A percentile compares a stretch with the other conserved stretches of the same genome.
These are phyloP conservation scores for Geranium incanum DNA, from an alignment of 441 rosid genomes.

Conservation along the genomic window DNA sequence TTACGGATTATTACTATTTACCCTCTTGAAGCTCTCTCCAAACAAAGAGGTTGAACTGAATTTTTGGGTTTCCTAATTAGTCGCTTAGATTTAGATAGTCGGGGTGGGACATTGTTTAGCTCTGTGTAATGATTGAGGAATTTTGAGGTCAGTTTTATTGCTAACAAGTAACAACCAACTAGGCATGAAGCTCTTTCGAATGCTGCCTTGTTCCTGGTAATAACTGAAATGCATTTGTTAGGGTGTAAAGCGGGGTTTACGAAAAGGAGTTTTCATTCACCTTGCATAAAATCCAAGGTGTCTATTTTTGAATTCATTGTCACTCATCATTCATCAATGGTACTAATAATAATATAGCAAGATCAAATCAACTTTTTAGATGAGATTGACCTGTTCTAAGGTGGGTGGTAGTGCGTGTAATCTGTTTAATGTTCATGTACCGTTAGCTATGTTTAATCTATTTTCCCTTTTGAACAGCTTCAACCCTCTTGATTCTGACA, in stretches of 20 bases:
- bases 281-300: background rate
- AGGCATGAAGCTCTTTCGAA: background rate
- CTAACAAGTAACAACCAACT: background rate
- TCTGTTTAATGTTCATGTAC: background rate
- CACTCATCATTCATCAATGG: background rate
- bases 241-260: background rate
- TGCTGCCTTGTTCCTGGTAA: background rate
- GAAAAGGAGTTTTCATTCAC: background rate
- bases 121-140: background rate
- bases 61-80: background rate
- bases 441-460: background rate
- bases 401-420: background rate
- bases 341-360: background rate
- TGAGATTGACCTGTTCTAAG: background rate
- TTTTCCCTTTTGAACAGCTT: conserved; percentile 43
- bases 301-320: background rate
- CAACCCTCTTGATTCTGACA: conserved; percentile 67
- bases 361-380: background rate
- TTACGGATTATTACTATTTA: background rate
- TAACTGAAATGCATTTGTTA: background rate
- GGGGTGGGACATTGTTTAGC: background rate
- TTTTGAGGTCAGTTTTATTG: background rate
- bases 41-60: background rate
- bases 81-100: background rate
- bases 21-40: conserved; percentile 2